Evolutionary conservation across 345 rosid genomes (phyloP), one percentile per base, ranked within the genome.

Genomic region (Arabidopsis arenosa): DNA sequence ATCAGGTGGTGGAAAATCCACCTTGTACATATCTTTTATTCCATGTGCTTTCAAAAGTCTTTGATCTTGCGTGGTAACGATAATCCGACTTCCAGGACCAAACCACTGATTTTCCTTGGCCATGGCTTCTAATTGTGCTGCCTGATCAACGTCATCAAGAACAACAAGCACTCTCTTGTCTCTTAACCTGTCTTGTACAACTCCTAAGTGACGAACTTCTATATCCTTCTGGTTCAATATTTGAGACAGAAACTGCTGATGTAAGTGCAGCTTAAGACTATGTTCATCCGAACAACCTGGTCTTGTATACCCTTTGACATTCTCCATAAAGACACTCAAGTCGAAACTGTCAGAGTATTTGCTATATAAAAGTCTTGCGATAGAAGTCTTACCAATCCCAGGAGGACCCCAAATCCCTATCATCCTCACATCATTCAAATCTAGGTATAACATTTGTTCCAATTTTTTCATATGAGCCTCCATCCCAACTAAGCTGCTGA

Each of bases 21-120:
- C 36, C 49, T 39, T 18, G 48, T 61, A 40, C 6, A 18, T 39
- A 21, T 61, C 2, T 2, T 39, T 6, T 9, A 39, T 10, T 5
- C 17, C 32, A 39, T 39, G 66, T 18, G 33, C 33, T 5, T 61
- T 12, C 15, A 63, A 28, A 14, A 63, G 37, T 44, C 4, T 44
- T 8, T 1, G 0, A 32, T 63, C 37, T 28, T 63, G 13, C 4
- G 68, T 63, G 3, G 23, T 63, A 13, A 44, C 43, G 6, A 63
- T 63, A 26, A 63, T 44, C 26, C 53, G 23, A 63, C 68, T 63
- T 44, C 68, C 68, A 44, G 23, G 39, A 45, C 68, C 68, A 44
- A 63, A 63, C 68, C 68, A 63, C 10, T 11, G 1, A 28, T 21
- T n/a, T 44, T 14, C 12, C 0, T 63, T 28, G 1, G 68, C 68